A percentile compares a stretch with the other conserved stretches of the same genome.
Conservation (phyloP, 2,329 filamentous ascomycete species). For the Helotiales sp. region DNA sequence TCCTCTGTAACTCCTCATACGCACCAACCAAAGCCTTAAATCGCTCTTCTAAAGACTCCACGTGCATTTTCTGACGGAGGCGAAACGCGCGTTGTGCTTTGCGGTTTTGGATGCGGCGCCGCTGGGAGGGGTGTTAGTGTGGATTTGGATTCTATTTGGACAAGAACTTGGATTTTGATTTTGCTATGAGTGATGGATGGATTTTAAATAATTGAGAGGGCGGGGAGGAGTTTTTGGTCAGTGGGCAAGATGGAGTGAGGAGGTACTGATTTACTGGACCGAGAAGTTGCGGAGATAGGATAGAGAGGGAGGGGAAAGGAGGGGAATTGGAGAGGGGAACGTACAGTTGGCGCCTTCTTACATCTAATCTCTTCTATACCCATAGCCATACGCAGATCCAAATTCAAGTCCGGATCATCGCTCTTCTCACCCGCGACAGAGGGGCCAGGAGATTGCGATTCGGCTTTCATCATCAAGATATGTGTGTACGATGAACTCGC, state of each 20-base stretch:
- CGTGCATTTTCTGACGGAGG: slow-evolving; percentile 15
- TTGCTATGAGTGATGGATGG: no score
- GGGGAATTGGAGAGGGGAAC: neutral
- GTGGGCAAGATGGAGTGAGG: no score
- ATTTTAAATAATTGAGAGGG: neutral
- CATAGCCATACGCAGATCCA: no score
- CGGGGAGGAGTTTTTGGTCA: neutral
- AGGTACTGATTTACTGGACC: no score
- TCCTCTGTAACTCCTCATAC: slow-evolving; percentile 19
- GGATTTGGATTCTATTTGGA: no score
- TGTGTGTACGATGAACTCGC: no score
- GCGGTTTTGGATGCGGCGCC: slow-evolving; percentile 19
- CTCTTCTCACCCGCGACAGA: neutral
- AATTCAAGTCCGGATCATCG: neutral
- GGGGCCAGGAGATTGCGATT: neutral
- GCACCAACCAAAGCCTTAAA: slow-evolving; percentile 4
- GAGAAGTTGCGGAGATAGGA: no score
- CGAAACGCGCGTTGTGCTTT: slow-evolving; percentile 23
- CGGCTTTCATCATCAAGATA: no score
- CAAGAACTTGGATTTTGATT: no score
- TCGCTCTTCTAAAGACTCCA: slow-evolving; percentile 15
- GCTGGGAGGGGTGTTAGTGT: slow-evolving; percentile 5
- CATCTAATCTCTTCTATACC: neutral
- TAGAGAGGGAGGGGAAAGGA: no score
- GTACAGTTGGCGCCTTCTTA: neutral